Evolutionary conservation across 129 eudicot species (phyloP), one percentile per base, ranked within the genome.

Genomic region (Mikania micrantha): DNA sequence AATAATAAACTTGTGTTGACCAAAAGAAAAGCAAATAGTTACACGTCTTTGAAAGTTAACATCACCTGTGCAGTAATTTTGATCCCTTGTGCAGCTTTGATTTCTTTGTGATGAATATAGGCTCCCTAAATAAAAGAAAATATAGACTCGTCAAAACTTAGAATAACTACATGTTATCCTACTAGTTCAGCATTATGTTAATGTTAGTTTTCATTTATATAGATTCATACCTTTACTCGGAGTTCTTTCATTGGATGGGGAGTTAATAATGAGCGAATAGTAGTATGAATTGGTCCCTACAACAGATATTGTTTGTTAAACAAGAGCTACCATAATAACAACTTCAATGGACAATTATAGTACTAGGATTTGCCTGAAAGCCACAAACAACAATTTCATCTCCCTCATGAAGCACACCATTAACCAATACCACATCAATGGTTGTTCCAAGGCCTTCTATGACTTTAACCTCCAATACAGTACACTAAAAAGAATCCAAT

Each of bases 161-260:
- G 9, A 21, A 21, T 22, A 45, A 32, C 66, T 50, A 36, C 15
- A 58, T 44, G 19, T 56, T 15, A 70, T 21, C 25, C 52, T 35
- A 52, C 29, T 32, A 50, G 44, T 52, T 22, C 62, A 15, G 13
- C 19, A 17, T 11, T 8, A 58, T 31, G 39, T 4, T 16, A 32
- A 27, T 48, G 35, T 17, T 39, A 17, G 11, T 58, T 58, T 28
- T 17, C 15, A 25, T 58, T 57, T 17, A 12, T 28, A 58, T 70
- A 42, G 8, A 41, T 62, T 13, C 64, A 44, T 66, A 92, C 98
- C 96, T 92, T 92, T 36, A 92, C 91, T 60, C 98, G 81, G 62
- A 92, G 95, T 75, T 92, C 98, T 78, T 88, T 92, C 98, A 92
- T 93, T 21, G 98, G 98, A 81, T 93, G 96, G 28, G 98, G 98